Evolutionary conservation across 371 early-diverging fungal genomes (phyloP).

Genomic region (Batkoa obscura): DNA sequence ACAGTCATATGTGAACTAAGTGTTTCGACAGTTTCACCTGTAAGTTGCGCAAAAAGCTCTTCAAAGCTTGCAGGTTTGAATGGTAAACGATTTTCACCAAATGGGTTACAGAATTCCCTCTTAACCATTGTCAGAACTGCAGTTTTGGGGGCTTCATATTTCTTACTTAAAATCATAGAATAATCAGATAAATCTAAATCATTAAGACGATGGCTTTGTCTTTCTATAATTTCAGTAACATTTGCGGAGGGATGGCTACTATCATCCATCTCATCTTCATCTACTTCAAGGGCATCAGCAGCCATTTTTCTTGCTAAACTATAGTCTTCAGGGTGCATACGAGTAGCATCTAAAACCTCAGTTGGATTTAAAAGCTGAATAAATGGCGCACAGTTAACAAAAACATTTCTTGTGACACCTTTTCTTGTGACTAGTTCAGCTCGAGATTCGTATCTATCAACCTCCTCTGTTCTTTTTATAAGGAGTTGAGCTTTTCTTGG

Average conservation of each 20-base stretch:
- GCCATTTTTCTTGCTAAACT: constrained; percentile 93
- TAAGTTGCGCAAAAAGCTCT: constrained; percentile 69
- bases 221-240: constrained; percentile 56
- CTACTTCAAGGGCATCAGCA: constrained; percentile 85
- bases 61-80: constrained; percentile 39
- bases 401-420: constrained; percentile 50
- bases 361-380: constrained; percentile 47
- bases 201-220: constrained; percentile 48
- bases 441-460: constrained; percentile 17
- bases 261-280: constrained; percentile 42
- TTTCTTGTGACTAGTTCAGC: constrained; percentile 46
- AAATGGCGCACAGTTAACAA: constrained; percentile 86
- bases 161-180: constrained; percentile 57
- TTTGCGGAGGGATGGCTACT: constrained; percentile 34
- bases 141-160: constrained; percentile 52
- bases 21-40: constrained; percentile 62
- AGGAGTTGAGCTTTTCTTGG: constrained; percentile 75
- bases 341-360: constrained; percentile 80
- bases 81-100: constrained; percentile 45
- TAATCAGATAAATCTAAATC: constrained; percentile 79
- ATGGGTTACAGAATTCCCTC: constrained; percentile 69
- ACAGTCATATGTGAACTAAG: constrained; percentile 39
- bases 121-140: constrained; percentile 68
- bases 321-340: constrained; percentile 92
- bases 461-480: constrained; percentile 20